A percentile compares a stretch with the other conserved stretches of the same genome.
Conservation (phyloP, 257 asterid species). For the Nicotiana attenuata region DNA sequence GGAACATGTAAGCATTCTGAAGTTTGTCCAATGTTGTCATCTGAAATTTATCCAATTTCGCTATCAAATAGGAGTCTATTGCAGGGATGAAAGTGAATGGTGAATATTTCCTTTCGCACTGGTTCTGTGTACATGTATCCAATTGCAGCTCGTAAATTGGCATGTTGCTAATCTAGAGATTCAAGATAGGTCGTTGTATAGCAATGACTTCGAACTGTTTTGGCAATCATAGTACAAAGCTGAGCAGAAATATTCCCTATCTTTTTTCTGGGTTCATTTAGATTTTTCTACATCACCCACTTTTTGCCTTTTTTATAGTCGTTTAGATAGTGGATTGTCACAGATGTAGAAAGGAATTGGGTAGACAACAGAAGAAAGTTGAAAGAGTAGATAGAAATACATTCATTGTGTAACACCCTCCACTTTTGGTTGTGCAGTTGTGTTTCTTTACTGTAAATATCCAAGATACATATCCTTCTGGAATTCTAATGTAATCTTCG, state of each 20-base stretch:
- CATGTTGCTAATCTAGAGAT: slow-evolving; percentile 94
- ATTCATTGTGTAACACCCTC: slow-evolving; percentile 38
- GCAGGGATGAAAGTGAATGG: slow-evolving; percentile 99
- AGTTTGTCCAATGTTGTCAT: background rate
- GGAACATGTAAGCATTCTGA: slow-evolving; percentile 71
- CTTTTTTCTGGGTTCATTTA: slow-evolving; percentile 47
- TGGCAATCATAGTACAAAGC: slow-evolving; percentile 69
- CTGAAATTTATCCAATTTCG: background rate
- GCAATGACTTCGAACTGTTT: slow-evolving; percentile 79
- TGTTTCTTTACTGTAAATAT: slow-evolving; percentile 48
- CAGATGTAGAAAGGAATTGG: slow-evolving; percentile 44
- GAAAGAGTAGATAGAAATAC: slow-evolving; percentile 6
- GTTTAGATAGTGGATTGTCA: slow-evolving; percentile 34
- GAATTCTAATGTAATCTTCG: background rate
- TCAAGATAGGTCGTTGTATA: slow-evolving; percentile 91
- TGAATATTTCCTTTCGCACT: slow-evolving; percentile 93
- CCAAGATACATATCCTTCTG: slow-evolving; percentile 30
- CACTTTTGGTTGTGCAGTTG: slow-evolving; percentile 37
- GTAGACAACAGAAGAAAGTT: slow-evolving; percentile 11
- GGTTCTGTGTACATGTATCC: slow-evolving; percentile 79
- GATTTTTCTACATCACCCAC: slow-evolving; percentile 15
- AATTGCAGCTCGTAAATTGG: slow-evolving; percentile 84
- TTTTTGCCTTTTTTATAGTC: slow-evolving; percentile 23
- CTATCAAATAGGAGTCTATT: background rate
- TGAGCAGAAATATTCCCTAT: slow-evolving; percentile 39